Evolutionary conservation across 306 rosid genomes (phyloP).

Genomic region (Rosa multiflora): DNA sequence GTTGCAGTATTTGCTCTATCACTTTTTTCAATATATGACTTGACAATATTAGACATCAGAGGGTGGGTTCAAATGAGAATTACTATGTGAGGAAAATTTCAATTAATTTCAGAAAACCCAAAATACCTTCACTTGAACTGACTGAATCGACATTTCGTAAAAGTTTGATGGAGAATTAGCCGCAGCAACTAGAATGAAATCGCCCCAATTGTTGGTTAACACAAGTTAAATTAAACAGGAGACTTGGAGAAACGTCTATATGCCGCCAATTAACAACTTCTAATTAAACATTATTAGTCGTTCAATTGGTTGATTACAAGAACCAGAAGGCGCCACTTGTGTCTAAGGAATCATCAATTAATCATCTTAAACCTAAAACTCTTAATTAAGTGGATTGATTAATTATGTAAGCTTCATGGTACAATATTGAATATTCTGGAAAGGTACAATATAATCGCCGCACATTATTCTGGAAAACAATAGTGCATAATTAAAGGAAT

Average conservation of each 20-base stretch:
- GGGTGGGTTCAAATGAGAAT: no score
- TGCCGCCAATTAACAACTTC: not conserved
- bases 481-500: not conserved
- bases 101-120: not conserved
- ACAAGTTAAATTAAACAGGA: not conserved
- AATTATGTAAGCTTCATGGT: no score
- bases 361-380: not conserved
- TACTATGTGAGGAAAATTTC: no score
- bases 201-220: not conserved
- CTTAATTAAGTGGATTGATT: no score
- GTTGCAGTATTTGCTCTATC: no score
- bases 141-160: no score
- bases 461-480: not conserved
- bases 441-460: not conserved
- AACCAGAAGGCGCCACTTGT: not conserved
- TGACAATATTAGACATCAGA: no score
- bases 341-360: not conserved
- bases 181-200: not conserved
- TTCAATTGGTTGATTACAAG: not conserved
- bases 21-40: no score
- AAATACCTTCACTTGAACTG: not conserved
- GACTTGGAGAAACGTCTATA: not conserved
- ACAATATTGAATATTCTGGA: not conserved
- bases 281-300: not conserved
- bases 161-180: not conserved